A percentile compares a stretch with the other conserved stretches of the same genome.
phyloP scores from a whole-genome alignment of 345 rosid species.

The Citrus sp. region DNA sequence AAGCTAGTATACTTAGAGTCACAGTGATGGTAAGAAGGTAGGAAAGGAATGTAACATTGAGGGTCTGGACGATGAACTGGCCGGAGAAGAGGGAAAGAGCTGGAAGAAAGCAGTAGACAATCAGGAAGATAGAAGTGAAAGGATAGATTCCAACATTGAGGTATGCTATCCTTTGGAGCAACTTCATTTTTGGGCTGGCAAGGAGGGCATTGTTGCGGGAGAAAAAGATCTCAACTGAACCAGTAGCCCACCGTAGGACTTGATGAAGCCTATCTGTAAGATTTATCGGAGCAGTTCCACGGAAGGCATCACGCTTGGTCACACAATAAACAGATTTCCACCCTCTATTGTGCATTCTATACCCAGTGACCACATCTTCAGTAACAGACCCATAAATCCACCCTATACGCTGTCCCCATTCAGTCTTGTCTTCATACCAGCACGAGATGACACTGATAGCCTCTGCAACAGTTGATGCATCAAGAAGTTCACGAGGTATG shows the following conservation, averaged over 20 bases:
- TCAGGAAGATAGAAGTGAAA: constrained; percentile 87
- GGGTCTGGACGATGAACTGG: constrained; percentile 83
- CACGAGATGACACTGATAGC: constrained; percentile 96
- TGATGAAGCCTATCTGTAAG: constrained; percentile 98
- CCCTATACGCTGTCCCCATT: constrained; percentile 96
- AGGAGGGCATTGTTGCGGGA: constrained; percentile 91
- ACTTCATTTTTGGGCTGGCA: constrained; percentile 81
- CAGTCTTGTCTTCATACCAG: constrained; percentile 99
- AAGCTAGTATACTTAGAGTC: constrained; percentile 72
- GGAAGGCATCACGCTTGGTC: constrained; percentile 93
- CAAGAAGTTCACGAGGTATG: constrained; percentile 85
- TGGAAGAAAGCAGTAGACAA: constrained; percentile 96
- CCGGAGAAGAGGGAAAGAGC: constrained; percentile 96
- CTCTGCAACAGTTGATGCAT: constrained; percentile 94
- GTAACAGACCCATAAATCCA: constrained; percentile 99
- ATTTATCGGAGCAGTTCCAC: constrained; percentile 96
- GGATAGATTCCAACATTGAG: constrained; percentile 97
- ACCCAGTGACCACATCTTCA: constrained; percentile 97
- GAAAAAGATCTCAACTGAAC: constrained; percentile 96
- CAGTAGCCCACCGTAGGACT: constrained; percentile 98
- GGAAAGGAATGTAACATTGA: constrained; percentile 78
- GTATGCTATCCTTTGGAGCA: constrained; percentile 90
- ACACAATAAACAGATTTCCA: constrained; percentile 99
- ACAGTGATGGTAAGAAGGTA: constrained; percentile 78
- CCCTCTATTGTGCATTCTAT: constrained; percentile 96